These are phyloP conservation scores for Scolecobasidium constrictum DNA, from an alignment of 2,329 filamentous ascomycete genomes.

Conservation along the genomic window DNA sequence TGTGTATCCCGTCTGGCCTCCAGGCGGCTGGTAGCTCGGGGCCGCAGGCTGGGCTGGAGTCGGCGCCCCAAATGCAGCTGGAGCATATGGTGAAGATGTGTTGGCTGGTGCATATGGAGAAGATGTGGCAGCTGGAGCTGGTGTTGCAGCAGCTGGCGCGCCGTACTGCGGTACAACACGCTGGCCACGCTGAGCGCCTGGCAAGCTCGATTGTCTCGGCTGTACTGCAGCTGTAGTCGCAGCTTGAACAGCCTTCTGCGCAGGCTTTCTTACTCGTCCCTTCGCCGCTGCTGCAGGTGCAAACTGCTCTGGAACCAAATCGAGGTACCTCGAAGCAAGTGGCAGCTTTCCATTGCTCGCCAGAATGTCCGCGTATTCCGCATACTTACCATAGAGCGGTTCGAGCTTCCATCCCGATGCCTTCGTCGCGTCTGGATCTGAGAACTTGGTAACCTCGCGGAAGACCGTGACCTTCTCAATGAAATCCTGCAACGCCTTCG, in stretches of 20 bases:
- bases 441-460: constrained; percentile 84
- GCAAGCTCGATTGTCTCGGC: constrained; percentile 2
- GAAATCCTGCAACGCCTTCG: constrained; percentile 77
- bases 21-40: constrained; percentile 14
- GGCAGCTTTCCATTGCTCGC: constrained; percentile 79
- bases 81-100: constrained; percentile 19
- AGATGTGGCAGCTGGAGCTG: constrained; percentile 23
- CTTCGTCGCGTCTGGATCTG: constrained; percentile 61
- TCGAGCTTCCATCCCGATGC: constrained; percentile 80
- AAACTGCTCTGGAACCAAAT: constrained; percentile 73
- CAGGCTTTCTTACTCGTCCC: constrained; percentile 75
- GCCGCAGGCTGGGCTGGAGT: constrained; percentile 17
- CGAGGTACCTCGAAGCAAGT: constrained; percentile 82
- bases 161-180: constrained; percentile 23
- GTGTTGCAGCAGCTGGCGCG: constrained; percentile 14
- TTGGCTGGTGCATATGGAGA: constrained; percentile 22
- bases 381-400: constrained; percentile 85
- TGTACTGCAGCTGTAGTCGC: constrained; percentile 22
- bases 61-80: no score
- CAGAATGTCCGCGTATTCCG: constrained; percentile 92
- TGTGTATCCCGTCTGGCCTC: constrained; percentile 31
- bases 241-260: constrained; percentile 45
- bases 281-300: constrained; percentile 79
- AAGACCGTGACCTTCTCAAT: constrained; percentile 98
- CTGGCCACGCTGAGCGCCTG: constrained; percentile 20